These are phyloP conservation scores for Candida gigantensis DNA, from an alignment of 1,139 yeast genomes.

Conservation along the genomic window DNA sequence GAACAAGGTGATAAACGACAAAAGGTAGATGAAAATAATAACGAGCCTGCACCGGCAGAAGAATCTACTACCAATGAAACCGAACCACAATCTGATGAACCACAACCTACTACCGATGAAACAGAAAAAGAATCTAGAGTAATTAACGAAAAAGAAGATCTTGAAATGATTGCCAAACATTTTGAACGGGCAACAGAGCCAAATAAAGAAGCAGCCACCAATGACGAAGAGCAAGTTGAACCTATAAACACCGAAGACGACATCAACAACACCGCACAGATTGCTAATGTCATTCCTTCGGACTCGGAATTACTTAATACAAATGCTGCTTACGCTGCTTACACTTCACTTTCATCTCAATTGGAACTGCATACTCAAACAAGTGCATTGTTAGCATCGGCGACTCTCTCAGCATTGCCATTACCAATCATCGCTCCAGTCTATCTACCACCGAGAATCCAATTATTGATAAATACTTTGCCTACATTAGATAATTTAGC, in stretches of 20 bases:
- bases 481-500: constrained; percentile 77
- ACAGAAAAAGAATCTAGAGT: background rate
- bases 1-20: constrained; percentile 9
- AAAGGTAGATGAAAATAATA: constrained; percentile 5
- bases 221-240: background rate
- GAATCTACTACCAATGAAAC: no score
- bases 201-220: constrained; percentile 12
- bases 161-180: constrained; percentile 21
- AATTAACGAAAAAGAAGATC: constrained; percentile 18
- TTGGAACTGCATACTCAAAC: constrained; percentile 9
- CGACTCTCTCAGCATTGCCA: constrained; percentile 61
- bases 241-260: background rate
- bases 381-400: constrained; percentile 42
- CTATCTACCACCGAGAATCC: constrained; percentile 58
- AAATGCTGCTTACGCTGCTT: constrained; percentile 45
- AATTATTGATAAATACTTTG: constrained; percentile 61
- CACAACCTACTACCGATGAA: background rate
- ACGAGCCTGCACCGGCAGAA: no score
- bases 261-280: background rate
- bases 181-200: constrained; percentile 20
- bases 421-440: constrained; percentile 57
- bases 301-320: constrained; percentile 47
- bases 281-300: constrained; percentile 29
- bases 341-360: constrained; percentile 43
- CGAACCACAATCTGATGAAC: background rate